phyloP scores from a whole-genome alignment of 495 filamentous ascomycete genomes.

The Podospora appendiculata region DNA sequence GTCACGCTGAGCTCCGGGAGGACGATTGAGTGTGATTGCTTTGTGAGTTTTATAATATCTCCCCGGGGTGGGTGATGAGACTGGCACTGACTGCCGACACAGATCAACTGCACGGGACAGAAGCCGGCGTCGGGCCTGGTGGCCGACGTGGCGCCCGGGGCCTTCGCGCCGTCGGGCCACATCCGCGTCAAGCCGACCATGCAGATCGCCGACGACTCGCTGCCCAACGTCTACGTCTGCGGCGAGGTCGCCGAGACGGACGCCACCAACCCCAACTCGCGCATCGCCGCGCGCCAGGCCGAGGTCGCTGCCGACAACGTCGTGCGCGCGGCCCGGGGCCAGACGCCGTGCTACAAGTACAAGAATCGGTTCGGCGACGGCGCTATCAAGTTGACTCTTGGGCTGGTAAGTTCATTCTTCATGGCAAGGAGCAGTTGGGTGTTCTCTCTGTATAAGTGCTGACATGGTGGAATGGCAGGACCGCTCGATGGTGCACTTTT shows the following conservation, averaged over 20 bases:
- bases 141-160: slow-evolving; percentile 8
- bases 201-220: slow-evolving; percentile 18
- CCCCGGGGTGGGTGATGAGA: too few species aligned
- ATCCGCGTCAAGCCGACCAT: slow-evolving; percentile 23
- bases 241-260: slow-evolving; percentile 22
- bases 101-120: slow-evolving; percentile 26
- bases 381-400: slow-evolving; percentile 21
- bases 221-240: slow-evolving; percentile 21
- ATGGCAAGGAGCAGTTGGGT: not conserved
- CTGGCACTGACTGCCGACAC: not conserved
- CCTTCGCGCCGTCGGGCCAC: slow-evolving; percentile 17
- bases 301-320: slow-evolving; percentile 21
- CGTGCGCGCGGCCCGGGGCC: slow-evolving; percentile 7
- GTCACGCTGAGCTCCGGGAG: slow-evolving; percentile 16
- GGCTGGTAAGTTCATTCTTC: slow-evolving; percentile 12
- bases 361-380: slow-evolving; percentile 14
- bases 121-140: slow-evolving; percentile 16
- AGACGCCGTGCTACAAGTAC: slow-evolving; percentile 12
- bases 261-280: slow-evolving; percentile 16
- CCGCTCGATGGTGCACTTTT: slow-evolving; percentile 17
- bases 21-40: slow-evolving; percentile 19
- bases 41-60: slow-evolving; percentile 11
- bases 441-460: not conserved
- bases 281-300: slow-evolving; percentile 17
- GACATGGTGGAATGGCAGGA: slow-evolving; percentile 6